These are phyloP conservation scores for Phytophthora pistaciae DNA, from an alignment of 352 stramenopile species.

Conservation along the genomic window DNA sequence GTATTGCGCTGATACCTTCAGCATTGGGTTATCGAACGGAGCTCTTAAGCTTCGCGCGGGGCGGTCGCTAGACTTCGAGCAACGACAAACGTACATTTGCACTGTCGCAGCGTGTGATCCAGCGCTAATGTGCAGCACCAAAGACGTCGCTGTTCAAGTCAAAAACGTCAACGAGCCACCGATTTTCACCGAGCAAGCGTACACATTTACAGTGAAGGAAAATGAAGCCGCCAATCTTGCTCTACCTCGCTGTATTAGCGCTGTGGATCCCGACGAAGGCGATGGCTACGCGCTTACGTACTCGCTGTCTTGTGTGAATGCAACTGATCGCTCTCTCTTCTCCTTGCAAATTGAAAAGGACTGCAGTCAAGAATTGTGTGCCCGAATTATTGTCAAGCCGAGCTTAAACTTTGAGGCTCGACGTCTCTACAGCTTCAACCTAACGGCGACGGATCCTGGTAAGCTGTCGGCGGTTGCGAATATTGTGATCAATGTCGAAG, in stretches of 20 bases:
- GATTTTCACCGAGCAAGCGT: conserved; percentile 37
- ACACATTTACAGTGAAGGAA: conserved; percentile 52
- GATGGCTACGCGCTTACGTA: conserved; percentile 52
- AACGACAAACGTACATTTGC: conserved; percentile 46
- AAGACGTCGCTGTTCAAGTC: conserved; percentile 53
- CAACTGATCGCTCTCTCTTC: conserved; percentile 49
- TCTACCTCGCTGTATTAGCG: conserved; percentile 49
- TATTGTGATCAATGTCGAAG: conserved; percentile 49
- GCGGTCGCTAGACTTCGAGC: conserved; percentile 51
- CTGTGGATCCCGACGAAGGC: conserved; percentile 52
- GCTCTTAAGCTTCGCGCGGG: conserved; percentile 40
- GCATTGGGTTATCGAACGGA: conserved; percentile 34
- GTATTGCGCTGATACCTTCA: conserved; percentile 60
- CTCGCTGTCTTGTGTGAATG: conserved; percentile 38
- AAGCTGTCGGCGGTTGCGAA: conserved; percentile 28
- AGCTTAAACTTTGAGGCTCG: conserved; percentile 56
- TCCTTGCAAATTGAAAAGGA: conserved; percentile 45
- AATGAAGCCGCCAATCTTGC: conserved; percentile 25
- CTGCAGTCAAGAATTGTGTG: conserved; percentile 46
- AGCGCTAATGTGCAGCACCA: conserved; percentile 51
- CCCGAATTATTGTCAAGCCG: conserved; percentile 42
- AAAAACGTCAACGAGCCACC: conserved; percentile 66
- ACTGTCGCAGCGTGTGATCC: conserved; percentile 65
- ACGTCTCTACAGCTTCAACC: conserved; percentile 44
- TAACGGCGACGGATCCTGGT: conserved; percentile 41